Percentiles rank a stretch among this genome's conserved stretches.
phyloP scores from a whole-genome alignment of 495 filamentous ascomycete genomes.

The Thermothielavioides terrestris region DNA sequence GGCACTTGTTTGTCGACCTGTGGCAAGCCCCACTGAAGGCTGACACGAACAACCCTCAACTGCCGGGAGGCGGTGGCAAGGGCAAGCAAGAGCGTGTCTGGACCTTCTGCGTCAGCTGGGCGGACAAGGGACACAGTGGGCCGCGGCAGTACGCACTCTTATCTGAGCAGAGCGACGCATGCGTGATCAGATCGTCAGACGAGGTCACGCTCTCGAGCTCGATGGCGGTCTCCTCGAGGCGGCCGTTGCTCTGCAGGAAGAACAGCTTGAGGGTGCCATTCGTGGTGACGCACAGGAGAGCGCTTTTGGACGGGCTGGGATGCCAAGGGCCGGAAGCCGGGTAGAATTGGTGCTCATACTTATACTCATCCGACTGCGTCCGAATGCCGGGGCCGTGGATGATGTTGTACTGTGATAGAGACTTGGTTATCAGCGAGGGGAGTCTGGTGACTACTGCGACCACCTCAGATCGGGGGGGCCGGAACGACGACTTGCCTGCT shows the following conservation, averaged over 20 bases:
- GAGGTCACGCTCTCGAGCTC: conserved; percentile 62
- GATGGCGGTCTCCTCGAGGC: conserved; percentile 56
- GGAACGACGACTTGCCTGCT: conserved; percentile 36
- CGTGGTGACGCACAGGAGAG: conserved; percentile 61
- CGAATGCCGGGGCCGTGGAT: conserved; percentile 40
- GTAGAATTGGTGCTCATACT: conserved; percentile 38
- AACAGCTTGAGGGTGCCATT: conserved; percentile 60
- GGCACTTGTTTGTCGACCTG: conserved; percentile 31
- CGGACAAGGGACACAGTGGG: not conserved
- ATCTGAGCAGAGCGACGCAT: conserved; percentile 70
- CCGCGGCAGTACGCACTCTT: conserved; percentile 40
- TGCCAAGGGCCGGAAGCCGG: conserved; percentile 59
- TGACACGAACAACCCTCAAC: conserved; percentile 53
- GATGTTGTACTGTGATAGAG: conserved; percentile 13
- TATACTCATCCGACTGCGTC: conserved; percentile 34
- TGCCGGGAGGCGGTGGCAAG: conserved; percentile 60
- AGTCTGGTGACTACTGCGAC: too few relatives aligned
- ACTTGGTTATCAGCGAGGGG: not conserved
- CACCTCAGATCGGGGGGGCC: not conserved
- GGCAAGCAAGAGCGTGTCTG: conserved; percentile 51
- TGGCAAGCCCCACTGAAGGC: conserved; percentile 44
- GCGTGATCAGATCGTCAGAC: conserved; percentile 64
- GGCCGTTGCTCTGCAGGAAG: conserved; percentile 56
- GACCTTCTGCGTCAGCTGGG: conserved; percentile 15
- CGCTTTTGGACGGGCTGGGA: conserved; percentile 54